Evolutionary conservation across 2,329 filamentous ascomycete genomes (phyloP).

Genomic region (Ramularia collo-cygni): DNA sequence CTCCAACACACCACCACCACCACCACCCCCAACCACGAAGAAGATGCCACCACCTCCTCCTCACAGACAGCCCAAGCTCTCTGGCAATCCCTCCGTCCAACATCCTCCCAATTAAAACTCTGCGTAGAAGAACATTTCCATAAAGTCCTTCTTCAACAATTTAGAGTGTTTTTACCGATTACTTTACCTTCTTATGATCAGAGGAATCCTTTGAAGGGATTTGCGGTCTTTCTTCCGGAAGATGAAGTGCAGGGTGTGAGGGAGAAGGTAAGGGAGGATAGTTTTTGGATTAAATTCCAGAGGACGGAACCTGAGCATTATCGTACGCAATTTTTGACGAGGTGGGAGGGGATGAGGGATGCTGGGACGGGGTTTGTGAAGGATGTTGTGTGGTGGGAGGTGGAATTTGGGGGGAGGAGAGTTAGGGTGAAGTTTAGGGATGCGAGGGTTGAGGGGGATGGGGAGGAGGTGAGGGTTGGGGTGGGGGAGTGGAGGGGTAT

Average conservation of each 20-base stretch:
- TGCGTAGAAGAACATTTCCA: slow-evolving; percentile 15
- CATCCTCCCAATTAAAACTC: slow-evolving; percentile 7
- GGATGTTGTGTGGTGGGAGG: background rate
- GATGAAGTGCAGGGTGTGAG: background rate
- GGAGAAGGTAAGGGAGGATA: background rate
- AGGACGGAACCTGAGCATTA: slow-evolving; percentile 3
- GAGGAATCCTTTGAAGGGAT: slow-evolving; percentile 8
- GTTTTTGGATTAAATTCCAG: slow-evolving; percentile 3
- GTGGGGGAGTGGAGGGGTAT: background rate
- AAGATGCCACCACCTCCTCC: background rate
- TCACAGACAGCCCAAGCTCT: background rate
- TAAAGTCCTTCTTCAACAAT: slow-evolving; percentile 2
- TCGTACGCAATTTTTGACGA: slow-evolving; percentile 4
- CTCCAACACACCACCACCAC: background rate
- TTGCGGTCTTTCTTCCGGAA: slow-evolving; percentile 6
- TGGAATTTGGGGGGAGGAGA: background rate
- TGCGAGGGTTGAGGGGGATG: background rate
- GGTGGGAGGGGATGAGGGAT: slow-evolving; percentile 5
- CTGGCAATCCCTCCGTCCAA: slow-evolving; percentile 7
- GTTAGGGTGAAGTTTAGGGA: background rate
- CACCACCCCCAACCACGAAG: background rate
- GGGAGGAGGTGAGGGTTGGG: background rate
- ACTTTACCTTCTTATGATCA: slow-evolving; percentile 13
- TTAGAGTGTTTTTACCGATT: slow-evolving; percentile 10
- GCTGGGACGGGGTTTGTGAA: background rate